Percentiles rank a stretch among this genome's conserved stretches.
phyloP scores from a whole-genome alignment of 768 basidiomycete species.

The Asterophora lycoperdoides region DNA sequence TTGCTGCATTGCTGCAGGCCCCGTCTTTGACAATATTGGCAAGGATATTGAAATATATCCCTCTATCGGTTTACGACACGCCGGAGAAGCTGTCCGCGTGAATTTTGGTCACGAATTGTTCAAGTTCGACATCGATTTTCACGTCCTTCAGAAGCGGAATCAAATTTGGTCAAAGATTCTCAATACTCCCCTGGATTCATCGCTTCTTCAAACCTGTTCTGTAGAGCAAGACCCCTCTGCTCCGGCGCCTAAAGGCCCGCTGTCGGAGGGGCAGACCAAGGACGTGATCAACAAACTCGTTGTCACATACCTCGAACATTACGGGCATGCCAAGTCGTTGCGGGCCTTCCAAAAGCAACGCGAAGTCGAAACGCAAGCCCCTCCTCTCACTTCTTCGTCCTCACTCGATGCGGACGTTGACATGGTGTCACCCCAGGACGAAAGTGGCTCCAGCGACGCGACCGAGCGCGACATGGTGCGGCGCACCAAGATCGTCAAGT shows the following conservation, averaged over 20 bases:
- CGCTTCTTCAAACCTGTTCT: slow-evolving; percentile 26
- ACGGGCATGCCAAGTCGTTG: slow-evolving; percentile 75
- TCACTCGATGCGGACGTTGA: slow-evolving; percentile 37
- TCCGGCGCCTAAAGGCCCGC: slow-evolving; percentile 21
- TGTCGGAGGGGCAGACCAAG: slow-evolving; percentile 50
- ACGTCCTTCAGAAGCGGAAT: slow-evolving; percentile 70
- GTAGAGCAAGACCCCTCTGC: slow-evolving; percentile 17
- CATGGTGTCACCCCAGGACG: slow-evolving; percentile 33
- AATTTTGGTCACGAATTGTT: slow-evolving; percentile 90
- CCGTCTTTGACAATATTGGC: slow-evolving; percentile 70
- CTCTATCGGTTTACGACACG: slow-evolving; percentile 82
- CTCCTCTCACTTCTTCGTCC: slow-evolving; percentile 2
- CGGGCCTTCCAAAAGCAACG: slow-evolving; percentile 57
- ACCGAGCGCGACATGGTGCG: slow-evolving; percentile 54
- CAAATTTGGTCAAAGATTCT: slow-evolving; percentile 66
- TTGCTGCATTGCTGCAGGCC: slow-evolving; percentile 37
- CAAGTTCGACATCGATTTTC: slow-evolving; percentile 85
- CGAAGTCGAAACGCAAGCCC: slow-evolving; percentile 12
- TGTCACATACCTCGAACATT: slow-evolving; percentile 75
- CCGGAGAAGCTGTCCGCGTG: slow-evolving; percentile 70
- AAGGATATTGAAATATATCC: slow-evolving; percentile 71
- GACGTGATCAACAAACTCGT: slow-evolving; percentile 69
- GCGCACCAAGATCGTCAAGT: slow-evolving; percentile 68
- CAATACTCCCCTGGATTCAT: slow-evolving; percentile 45
- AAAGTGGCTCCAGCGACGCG: slow-evolving; percentile 17